A percentile compares a stretch with the other conserved stretches of the same genome.
Evolutionary conservation across 2,329 filamentous ascomycete species (phyloP).

Genomic region (Colletotrichum sp.): DNA sequence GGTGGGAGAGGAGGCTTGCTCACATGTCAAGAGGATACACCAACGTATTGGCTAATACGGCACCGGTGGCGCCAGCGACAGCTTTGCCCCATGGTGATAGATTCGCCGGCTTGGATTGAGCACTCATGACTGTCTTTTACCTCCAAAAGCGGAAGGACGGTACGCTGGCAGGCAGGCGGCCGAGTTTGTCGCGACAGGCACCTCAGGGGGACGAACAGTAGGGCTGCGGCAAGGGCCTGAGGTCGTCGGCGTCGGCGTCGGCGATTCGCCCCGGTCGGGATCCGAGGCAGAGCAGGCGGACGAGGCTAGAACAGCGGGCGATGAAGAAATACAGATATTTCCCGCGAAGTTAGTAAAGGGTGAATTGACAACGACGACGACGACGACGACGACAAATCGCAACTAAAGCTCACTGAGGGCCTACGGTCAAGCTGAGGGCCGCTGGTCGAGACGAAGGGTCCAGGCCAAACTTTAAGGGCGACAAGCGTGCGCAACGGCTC

Average conservation of each 20-base stretch:
- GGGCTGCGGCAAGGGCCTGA: neutral
- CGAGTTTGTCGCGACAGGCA: neutral
- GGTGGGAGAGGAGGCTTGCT: conserved; percentile 39
- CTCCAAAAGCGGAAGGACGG: neutral
- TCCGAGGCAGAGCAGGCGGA: neutral
- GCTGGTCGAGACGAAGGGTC: neutral
- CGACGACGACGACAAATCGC: neutral
- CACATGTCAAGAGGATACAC: conserved; percentile 98
- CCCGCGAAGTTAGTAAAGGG: neutral
- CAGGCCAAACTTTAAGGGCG: neutral
- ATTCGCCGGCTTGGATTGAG: conserved; percentile 67
- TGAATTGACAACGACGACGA: neutral
- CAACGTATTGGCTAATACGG: conserved; percentile 91
- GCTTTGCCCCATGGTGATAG: conserved; percentile 94
- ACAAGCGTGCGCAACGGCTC: neutral
- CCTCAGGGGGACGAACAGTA: neutral
- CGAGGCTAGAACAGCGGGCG: neutral
- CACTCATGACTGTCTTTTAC: conserved; percentile 46
- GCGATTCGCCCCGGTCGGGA: neutral
- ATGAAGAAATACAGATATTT: neutral
- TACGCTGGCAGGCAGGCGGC: neutral
- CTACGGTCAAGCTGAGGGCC: neutral
- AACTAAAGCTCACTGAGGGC: neutral
- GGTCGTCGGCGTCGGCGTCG: conserved; percentile 12
- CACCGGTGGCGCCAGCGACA: conserved; percentile 89